A percentile compares a stretch with the other conserved stretches of the same genome.
phyloP scores from a whole-genome alignment of 1,284 basidiomycete species.

The Marasmius oreades region DNA sequence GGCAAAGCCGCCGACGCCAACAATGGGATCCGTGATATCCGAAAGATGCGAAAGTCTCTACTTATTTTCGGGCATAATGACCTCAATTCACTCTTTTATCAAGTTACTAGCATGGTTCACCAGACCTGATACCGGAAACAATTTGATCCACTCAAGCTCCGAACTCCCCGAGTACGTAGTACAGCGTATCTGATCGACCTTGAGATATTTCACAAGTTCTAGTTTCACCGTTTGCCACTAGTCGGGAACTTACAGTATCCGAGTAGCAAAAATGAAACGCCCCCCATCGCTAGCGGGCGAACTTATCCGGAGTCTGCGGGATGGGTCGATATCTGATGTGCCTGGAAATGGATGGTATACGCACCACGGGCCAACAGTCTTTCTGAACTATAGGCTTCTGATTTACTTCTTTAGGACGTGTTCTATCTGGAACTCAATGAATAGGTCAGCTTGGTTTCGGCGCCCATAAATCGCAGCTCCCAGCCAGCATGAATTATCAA shows the following conservation, averaged over 20 bases:
- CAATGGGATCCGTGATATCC: too few species aligned
- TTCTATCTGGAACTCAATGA: background rate
- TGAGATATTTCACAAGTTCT: background rate
- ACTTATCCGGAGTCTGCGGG: background rate
- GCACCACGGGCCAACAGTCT: background rate
- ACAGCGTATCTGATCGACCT: background rate
- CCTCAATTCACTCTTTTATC: too few species aligned
- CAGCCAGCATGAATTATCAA: background rate
- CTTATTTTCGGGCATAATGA: too few species aligned
- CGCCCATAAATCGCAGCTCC: background rate
- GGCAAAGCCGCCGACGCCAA: too few species aligned
- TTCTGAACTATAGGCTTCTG: background rate
- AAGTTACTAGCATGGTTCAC: background rate
- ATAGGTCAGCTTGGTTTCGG: background rate
- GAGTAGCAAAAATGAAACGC: too few species aligned
- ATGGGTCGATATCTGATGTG: background rate
- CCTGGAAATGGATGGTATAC: background rate
- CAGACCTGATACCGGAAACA: background rate
- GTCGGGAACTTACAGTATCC: background rate
- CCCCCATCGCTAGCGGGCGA: too few species aligned
- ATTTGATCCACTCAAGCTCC: background rate
- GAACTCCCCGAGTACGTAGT: background rate
- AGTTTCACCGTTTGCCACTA: background rate
- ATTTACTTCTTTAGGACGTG: background rate
- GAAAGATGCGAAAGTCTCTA: too few species aligned